phyloP scores from a whole-genome alignment of 305 asterid genomes.

The Solanum chacoense region DNA sequence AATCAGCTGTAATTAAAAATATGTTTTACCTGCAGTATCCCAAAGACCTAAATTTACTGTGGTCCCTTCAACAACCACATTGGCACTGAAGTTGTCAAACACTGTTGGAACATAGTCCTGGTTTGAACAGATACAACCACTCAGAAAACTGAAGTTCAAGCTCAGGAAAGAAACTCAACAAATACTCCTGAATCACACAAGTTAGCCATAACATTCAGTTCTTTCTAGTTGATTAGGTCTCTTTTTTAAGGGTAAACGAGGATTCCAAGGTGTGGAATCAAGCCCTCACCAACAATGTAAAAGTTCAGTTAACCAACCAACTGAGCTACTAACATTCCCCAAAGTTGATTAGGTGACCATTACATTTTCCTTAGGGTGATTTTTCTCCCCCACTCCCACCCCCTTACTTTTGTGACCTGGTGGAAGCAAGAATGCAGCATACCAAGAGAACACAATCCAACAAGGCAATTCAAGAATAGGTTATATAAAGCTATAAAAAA shows the following conservation, averaged over 20 bases:
- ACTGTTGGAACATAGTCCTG: constrained; percentile 92
- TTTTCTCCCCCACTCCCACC: neutral
- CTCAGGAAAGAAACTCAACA: neutral
- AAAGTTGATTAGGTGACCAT: neutral
- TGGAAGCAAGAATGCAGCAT: neutral
- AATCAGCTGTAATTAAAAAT: neutral
- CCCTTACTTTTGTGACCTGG: neutral
- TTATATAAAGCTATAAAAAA: neutral
- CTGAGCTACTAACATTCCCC: neutral
- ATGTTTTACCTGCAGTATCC: constrained; percentile 86
- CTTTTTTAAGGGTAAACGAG: neutral
- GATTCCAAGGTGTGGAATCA: neutral
- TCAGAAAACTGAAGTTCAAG: neutral
- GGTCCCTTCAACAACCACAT: constrained; percentile 90
- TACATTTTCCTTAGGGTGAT: neutral
- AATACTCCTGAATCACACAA: neutral
- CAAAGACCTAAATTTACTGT: constrained; percentile 95
- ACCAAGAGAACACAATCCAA: neutral
- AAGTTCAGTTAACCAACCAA: neutral
- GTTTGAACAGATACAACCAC: constrained; percentile 8
- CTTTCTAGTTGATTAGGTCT: neutral
- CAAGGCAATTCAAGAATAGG: neutral
- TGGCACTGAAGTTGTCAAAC: constrained; percentile 96
- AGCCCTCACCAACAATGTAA: neutral
- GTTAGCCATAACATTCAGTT: neutral